Base-by-base conservation (phyloP, 352 stramenopile genomes). In the Globisporangium carolinianum region DNA sequence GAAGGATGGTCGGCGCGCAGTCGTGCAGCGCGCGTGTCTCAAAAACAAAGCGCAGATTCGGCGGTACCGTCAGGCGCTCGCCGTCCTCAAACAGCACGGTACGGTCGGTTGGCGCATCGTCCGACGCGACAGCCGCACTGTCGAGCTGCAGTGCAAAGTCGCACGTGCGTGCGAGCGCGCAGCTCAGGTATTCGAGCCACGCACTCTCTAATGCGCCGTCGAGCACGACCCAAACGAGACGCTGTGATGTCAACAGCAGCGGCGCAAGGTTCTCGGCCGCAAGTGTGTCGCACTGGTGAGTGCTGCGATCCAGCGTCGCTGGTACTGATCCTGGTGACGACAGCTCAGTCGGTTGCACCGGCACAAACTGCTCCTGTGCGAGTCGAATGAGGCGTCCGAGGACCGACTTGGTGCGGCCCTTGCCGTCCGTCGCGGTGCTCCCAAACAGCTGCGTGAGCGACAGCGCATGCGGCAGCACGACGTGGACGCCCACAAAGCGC, bases 21-120 rank as follows among this genome's bases (percentile, higher is more conserved):
- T 78, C 37, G 0, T 55, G 42, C 18, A 87, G 56, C 3, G 65
- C 60, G 9, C 80, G 48, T 0, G 75, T 69, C 55, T 92, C 83
- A 37, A 90, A 89, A 0, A 85, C 1, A 32, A 92, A 73, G 0
- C 71, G 78, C 12, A 92, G 32, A 24, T 89, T 87, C 3, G 79
- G 75, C 1, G 81, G 76, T 1, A 85, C 43, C 0, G 73, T 85
- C 73, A 87, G 83, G 55, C 81, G 76, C 47, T 75, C 72, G 4
- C 74, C 70, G 39, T 79, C 69, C 14, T 71, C 15, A 17, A 85
- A 81, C 8, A 53, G 50, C 1, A 81, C 11, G 7, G 75, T 41
- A 12, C 0, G 49, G 7, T 53, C 32, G 3, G 55, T 32, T 17
- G 18, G 24, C 14, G 24, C n/a, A 7, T 32, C 17, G n/a, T 5